Base-by-base conservation (phyloP, 2,329 filamentous ascomycete genomes). In the Trichoderma afroharzianum region DNA sequence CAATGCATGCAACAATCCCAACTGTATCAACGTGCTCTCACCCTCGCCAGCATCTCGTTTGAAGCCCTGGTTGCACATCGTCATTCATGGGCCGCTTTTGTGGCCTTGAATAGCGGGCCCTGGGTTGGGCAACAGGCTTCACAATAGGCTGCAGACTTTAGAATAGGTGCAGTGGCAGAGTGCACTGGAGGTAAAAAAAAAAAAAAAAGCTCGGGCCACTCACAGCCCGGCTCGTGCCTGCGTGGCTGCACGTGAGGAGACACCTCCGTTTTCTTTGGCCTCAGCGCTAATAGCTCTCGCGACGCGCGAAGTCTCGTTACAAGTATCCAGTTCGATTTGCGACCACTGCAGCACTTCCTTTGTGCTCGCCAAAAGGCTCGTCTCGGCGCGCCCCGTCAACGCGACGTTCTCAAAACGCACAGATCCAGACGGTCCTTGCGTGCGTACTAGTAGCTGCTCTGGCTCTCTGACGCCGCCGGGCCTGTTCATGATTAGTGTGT, bases 161-260 rank as follows among this genome's bases (percentile, higher is more conserved):
- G 30, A 55, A 58, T 47, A 32, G 53, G 63, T 26, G 28, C 43
- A 50, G 43, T 50, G 57, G 32, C 30, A 58, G 39, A 9, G 24
- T 36, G 57, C 33, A 32, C 28, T 32, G n/a, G 18, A 24, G 30
- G 26, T 2, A 7, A 12, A 43, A 47, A 55, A 61, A 57, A 55
- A 50, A 33, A 61, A 36, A 55, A 57, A 58, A 63, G 70, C 70
- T 71, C 58, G 70, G 63, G 63, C 70, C 70, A 71, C 63, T 68
- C 68, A 58, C 53, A 50, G 59, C 61, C 55, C 36, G 57, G 39
- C 59, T 64, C 50, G 68, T 63, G 68, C 68, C 47, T 36, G 47
- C 26, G 43, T 53, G 63, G 68, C 68, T 71, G 68, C 71, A 72
- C 71, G 71, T 72, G 71, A 72, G 71, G 63, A 53, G 61, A 30